Evolutionary conservation across 1,284 basidiomycete genomes (phyloP), one percentile per base, ranked within the genome.

Genomic region (Ceratobasidium sp.): DNA sequence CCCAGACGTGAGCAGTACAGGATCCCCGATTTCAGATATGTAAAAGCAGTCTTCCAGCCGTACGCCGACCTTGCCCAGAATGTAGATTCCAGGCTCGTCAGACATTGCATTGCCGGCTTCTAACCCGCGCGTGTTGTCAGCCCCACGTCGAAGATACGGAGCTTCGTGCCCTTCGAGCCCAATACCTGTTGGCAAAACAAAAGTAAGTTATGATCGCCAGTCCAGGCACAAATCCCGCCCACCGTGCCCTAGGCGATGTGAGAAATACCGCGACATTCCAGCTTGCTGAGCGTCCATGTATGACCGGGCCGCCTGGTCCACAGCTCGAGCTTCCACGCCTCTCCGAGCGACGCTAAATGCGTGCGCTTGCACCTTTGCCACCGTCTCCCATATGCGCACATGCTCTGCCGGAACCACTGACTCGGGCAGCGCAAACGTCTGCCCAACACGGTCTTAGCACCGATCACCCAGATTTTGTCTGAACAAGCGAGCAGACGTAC

Each of bases 11-110:
- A 93, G 83, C 80, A 87, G 87, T 46, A 86, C 82, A 19, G 88
- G 84, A 0, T 79, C 79, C 0, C 91, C 90, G 37, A 84, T 80
- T 41, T 86, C 84, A 29, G 85, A 81, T 69, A 95, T 86, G 76
- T 89, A 90, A 79, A 94, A 92, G 79, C 92, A 93, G 79, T 95
- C 93, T 79, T 95, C 93, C 61, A 95, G 82, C 46, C 93, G 86
- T 16, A 95, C 87, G 0, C 93, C 93, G 69, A 93, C 89, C 81
- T 91, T 84, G 48, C 87, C 89, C 77, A 91, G 87, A 68, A 95
- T 90, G 81, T 95, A 95, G 37, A 95, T 84, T 0, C 93, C 93
- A 1, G 93, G 94, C 81, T 96, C 93, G 78, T 94, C 85, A 7
- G 91, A 93, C 82, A 95, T 94, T 0, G 90, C 85, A 79, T 94